Conservation (phyloP, 1,284 basidiomycete species). For the Apiotrichum domesticum region DNA sequence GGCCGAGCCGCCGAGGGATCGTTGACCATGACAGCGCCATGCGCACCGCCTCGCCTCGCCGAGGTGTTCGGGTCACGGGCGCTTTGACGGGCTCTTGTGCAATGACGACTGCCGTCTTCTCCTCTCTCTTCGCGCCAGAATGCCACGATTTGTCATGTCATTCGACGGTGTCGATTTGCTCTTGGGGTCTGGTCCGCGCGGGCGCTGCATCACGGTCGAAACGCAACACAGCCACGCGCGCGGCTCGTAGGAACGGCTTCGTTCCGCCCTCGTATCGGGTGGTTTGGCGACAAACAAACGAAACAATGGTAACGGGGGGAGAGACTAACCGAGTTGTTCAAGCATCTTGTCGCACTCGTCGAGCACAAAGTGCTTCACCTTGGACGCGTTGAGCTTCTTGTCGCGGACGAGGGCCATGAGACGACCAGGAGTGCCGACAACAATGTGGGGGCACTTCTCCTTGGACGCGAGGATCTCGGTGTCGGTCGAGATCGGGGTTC, state of each 20-base stretch:
- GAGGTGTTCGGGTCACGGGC: not conserved
- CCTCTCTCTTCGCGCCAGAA: not conserved
- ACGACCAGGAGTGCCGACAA: conserved; percentile 96
- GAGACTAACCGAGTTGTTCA: conserved; percentile 97
- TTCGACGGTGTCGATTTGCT: not conserved
- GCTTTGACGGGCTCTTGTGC: conserved; percentile 3
- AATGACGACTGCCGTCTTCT: not conserved
- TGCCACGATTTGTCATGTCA: too few species aligned
- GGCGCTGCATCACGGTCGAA: not conserved
- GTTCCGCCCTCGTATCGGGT: conserved; percentile 2
- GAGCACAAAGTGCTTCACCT: conserved; percentile 97
- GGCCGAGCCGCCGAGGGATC: conserved; percentile 1
- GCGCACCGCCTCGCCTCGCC: conserved; percentile 3
- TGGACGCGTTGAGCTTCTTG: conserved; percentile 84
- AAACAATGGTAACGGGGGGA: conserved; percentile 11
- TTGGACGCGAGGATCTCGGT: conserved; percentile 93
- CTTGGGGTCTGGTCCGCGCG: not conserved
- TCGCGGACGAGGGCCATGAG: conserved; percentile 87
- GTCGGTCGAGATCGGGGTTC: conserved; percentile 90
- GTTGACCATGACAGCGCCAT: conserved; percentile 2
- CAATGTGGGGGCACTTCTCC: conserved; percentile 95
- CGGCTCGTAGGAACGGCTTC: not conserved
- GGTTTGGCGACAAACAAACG: not conserved
- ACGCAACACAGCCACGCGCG: not conserved
- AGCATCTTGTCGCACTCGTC: conserved; percentile 99